Base-by-base conservation (phyloP, 2,329 filamentous ascomycete species). In the Cyanodermella asteris region DNA sequence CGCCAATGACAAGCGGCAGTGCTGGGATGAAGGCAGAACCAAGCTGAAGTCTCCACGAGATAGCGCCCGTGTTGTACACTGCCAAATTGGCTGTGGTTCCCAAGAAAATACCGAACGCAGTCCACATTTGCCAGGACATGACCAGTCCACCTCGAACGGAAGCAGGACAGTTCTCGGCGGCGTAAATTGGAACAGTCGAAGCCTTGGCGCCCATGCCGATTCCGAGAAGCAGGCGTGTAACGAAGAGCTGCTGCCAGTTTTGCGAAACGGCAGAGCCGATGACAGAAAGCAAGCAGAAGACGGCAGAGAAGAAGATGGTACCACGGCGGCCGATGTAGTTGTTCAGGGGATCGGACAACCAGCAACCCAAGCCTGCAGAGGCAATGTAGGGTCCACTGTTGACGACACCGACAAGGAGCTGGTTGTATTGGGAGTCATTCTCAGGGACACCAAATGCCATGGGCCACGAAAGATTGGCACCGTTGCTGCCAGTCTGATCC, bases 321-420 rank as follows among this genome's bases (percentile, higher is more conserved):
- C 67, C 64, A 25, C 67, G 61, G 19, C 69, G 64, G 18, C 66
- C 68, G 15, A 67, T 35, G 7, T 46, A 46, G 20, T 61, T 47
- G 36, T 74, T 74, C 8, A 65, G 36, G 1, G 67, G 66, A 32
- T 76, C 71, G 1, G 68, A 70, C 9, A 72, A 45, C 70, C 69
- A 74, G 40, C 65, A 70, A 4, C 67, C 66, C 50, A 64, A 47
- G 29, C 50, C 49, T 3, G 53, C 50, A 36, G 50, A 51, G 11
- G 56, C 59, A 25, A 68, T 50, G 27, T 69, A 62, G 0, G 59
- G 59, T 20, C 51, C 64, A 8, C 51, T 40, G 30, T 78, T 78
- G 32, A 78, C 51, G 3, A 75, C 46, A 22, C 73, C 73, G n/a
- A 75, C 52, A 17, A 75, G 50, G 53, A 62, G 66, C 11, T 51